Evolutionary conservation across 2,329 filamentous ascomycete species (phyloP), one percentile per base, ranked within the genome.

Genomic region (Diaporthe ampelina): DNA sequence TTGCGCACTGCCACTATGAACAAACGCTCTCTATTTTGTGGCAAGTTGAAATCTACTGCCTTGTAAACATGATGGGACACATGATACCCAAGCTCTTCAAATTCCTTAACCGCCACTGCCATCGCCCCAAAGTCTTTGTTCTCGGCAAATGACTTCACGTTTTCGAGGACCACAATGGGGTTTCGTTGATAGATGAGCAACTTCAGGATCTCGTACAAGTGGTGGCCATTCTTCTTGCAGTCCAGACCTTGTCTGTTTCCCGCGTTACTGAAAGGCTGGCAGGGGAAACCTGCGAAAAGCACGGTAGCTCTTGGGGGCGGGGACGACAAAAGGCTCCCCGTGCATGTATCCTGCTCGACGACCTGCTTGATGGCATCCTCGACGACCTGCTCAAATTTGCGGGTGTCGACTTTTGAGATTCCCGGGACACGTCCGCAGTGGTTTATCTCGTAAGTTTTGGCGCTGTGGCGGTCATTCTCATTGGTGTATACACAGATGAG

Each of bases 1-100:
- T 67, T 26, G 63, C 63, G 63, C 45, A 67, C 29, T 26, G 29
- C 63, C 21, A 67, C 45, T 15, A 67, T 52, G 19, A 52, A 67
- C 15, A 48, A 52, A 19, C 45, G 29, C 15, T 52, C 15, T 26
- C 63, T 67, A 9, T 67, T 37, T 48, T 67, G 63, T 32, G 63
- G 13, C 21, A 67, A 15, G 40, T 37, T 37, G 45, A 67, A 67
- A 32, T 67, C 63, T 52, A 24, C 63, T 15, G 63, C 21, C 8
- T 40, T 17, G 45, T 67, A 67, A 1, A 52, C 17, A 37, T 52
- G 7, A 9, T 3, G 11, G 11, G 45, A 52, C 63, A 67, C 13
- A 11, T 67, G 9, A 48, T 67, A 67, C 13, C 63, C 63, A 40
- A 48, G 45, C 48, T 3, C 45, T 37, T 67, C 32, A 13, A 67